Base-by-base conservation (phyloP, 2,329 filamentous ascomycete species). In the Pseudopyricularia cyperi region DNA sequence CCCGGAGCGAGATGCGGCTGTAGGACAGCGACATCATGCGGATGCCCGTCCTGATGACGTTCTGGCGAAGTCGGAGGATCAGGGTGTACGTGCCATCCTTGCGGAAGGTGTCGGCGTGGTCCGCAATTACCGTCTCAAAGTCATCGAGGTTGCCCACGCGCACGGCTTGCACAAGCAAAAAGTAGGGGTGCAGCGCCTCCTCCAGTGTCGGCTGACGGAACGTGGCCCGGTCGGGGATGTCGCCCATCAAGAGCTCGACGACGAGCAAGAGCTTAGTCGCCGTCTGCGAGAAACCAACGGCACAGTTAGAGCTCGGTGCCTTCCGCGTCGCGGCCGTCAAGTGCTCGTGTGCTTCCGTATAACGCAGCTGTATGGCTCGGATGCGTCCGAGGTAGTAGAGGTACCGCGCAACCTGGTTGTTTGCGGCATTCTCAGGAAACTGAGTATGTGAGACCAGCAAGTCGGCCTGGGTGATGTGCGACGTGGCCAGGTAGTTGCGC, bases 11-110 rank as follows among this genome's bases (percentile, higher is more conserved):
- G 63, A 98, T 98, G 56, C 91, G 87, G 55, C 91, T 95, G 74
- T 98, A 98, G 19, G 90, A 95, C 57, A 98, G 76, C 39, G 91
- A 97, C 81, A 98, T 95, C 89, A 97, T 96, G 60, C 93, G 89
- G 57, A 98, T 95, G 58, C 93, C 93, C 3, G 93, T 98, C 76
- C 95, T 95, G 80, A 98, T 97, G 64, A 98, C 93, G 65, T 98
- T 98, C 70, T 98, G 93, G 60, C 93, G 84, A 56, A 98, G 77
- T 56, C 93, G 90, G 57, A 97, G 79, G 61, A 97, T 94, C 53
- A 98, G 77, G 11, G 90, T 95, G 73, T 97, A 97, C 19, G 91
- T 97, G 53, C 88, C 88, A 65, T 98, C 93, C 58, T 86, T 85
- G 63, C 89, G 85, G 82, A 97, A 98, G 11, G 83, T 84, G 46